These are phyloP conservation scores for Grammothele lineata DNA, from an alignment of 768 basidiomycete genomes.

Conservation along the genomic window DNA sequence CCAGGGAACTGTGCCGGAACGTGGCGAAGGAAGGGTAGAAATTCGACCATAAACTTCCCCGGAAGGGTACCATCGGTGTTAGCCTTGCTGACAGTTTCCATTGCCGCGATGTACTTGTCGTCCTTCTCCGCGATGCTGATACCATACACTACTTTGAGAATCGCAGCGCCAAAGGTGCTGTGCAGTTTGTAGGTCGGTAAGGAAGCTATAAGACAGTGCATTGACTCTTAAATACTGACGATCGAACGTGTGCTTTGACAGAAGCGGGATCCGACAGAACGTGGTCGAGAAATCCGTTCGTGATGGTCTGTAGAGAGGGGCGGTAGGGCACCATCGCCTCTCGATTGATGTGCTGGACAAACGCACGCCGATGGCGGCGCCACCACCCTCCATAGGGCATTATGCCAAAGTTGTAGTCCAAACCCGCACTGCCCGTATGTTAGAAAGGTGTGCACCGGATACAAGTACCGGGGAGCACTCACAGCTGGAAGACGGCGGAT, in stretches of 20 bases:
- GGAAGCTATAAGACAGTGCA: no score
- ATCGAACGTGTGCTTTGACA: no score
- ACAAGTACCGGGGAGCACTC: background rate
- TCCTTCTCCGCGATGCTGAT: constrained; percentile 18
- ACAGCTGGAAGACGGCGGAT: background rate
- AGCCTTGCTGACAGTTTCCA: background rate
- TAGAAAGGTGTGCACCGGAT: no score
- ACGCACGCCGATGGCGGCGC: constrained; percentile 7
- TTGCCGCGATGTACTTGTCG: constrained; percentile 19
- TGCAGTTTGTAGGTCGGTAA: no score
- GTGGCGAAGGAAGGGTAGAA: constrained; percentile 5
- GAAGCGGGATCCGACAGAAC: no score
- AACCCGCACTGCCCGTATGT: constrained; percentile 4
- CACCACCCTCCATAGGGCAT: constrained; percentile 9
- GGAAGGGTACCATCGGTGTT: background rate
- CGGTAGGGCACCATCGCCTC: no score
- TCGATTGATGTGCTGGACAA: constrained; percentile 7
- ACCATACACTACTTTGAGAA: constrained; percentile 26
- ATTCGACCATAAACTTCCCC: constrained; percentile 2
- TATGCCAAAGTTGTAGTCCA: background rate
- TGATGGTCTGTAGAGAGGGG: no score
- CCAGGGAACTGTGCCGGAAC: constrained; percentile 7
- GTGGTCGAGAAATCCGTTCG: no score
- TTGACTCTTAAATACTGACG: no score
- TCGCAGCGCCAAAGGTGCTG: background rate